Conservation (phyloP, 169 alveolate species). For the Plasmodium reichenowi region DNA sequence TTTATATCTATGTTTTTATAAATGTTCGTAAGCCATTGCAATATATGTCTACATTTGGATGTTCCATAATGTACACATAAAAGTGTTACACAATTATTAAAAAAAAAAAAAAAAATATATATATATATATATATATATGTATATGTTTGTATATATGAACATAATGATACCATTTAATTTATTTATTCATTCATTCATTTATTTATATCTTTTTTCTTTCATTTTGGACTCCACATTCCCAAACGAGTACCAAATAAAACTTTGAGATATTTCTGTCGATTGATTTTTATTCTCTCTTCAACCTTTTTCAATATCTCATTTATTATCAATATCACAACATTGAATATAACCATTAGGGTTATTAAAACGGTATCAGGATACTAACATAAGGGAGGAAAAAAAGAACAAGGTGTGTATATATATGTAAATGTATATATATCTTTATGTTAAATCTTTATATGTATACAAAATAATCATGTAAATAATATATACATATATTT, state of each 20-base stretch:
- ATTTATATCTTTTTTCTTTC: background rate
- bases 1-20: too few species aligned
- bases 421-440: background rate
- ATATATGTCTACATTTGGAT: too few species aligned
- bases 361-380: slow-evolving; percentile 40
- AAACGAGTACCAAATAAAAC: slow-evolving; percentile 77
- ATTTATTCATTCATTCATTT: background rate
- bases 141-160: too few species aligned
- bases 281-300: slow-evolving; percentile 49
- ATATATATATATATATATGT: too few species aligned
- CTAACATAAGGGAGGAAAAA: slow-evolving; percentile 3
- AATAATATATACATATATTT: background rate
- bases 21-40: too few species aligned
- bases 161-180: too few species aligned
- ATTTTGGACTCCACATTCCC: slow-evolving; percentile 81
- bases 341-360: slow-evolving; percentile 6
- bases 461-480: too few species aligned
- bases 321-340: slow-evolving; percentile 12
- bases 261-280: slow-evolving; percentile 71
- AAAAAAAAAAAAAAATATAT: too few species aligned
- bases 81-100: too few species aligned
- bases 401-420: background rate
- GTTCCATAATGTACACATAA: too few species aligned
- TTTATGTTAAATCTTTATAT: too few species aligned
- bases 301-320: slow-evolving; percentile 60